A percentile compares a stretch with the other conserved stretches of the same genome.
Conservation (phyloP, 2,329 filamentous ascomycete species). For the Venturia carpophila region DNA sequence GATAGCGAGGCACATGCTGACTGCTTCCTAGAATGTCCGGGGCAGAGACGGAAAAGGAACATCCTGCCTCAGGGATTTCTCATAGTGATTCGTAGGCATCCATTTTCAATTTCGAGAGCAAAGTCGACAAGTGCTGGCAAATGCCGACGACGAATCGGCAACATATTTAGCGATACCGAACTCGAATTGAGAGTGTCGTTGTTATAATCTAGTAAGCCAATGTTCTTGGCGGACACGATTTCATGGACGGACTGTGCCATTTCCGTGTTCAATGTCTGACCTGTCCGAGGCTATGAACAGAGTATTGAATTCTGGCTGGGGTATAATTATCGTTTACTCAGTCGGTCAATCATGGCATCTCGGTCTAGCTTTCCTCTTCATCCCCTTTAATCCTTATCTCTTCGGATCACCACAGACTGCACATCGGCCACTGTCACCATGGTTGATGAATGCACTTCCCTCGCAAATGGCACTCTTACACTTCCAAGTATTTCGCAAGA, state of each 20-base stretch:
- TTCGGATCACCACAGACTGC: conserved; percentile 56
- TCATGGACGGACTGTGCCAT: background rate
- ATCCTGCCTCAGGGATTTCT: background rate
- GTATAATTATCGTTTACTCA: background rate
- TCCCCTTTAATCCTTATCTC: background rate
- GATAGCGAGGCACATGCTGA: background rate
- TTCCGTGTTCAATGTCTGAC: background rate
- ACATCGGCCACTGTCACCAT: conserved; percentile 61
- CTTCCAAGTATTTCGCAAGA: conserved; percentile 53
- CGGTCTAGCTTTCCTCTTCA: background rate
- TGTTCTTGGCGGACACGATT: background rate
- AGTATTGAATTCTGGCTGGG: background rate
- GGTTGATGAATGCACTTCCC: conserved; percentile 55
- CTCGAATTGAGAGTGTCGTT: background rate
- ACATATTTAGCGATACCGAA: background rate
- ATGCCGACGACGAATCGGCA: too few species aligned
- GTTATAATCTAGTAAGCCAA: background rate
- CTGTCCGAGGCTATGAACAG: background rate
- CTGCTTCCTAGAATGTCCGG: conserved; percentile 11
- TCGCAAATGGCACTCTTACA: conserved; percentile 52
- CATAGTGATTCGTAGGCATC: too few species aligned
- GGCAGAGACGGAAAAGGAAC: background rate
- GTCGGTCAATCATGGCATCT: background rate
- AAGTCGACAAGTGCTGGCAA: too few species aligned
- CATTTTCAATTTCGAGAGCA: too few species aligned